Conservation (phyloP, 441 rosid genomes). For the Mallotus japonicus region DNA sequence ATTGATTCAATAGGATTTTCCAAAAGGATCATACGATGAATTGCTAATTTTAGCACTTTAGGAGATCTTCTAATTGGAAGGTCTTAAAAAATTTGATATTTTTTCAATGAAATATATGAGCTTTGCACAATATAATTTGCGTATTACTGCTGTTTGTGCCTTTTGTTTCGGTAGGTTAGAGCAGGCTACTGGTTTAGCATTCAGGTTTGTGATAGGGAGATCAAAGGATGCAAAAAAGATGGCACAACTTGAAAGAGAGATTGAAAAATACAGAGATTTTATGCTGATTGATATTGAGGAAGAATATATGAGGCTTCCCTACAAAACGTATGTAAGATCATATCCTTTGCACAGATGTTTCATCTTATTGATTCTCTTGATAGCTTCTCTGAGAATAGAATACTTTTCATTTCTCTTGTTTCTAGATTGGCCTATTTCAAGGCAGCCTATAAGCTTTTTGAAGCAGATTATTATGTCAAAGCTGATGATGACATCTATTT, state of each 20-base stretch:
- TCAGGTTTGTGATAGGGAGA: constrained; percentile 69
- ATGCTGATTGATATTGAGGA: constrained; percentile 67
- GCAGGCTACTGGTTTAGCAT: constrained; percentile 81
- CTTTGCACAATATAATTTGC: too few relatives aligned
- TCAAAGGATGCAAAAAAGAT: constrained; percentile 60
- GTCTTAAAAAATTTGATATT: too few relatives aligned
- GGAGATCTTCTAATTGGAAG: neutral
- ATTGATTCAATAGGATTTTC: too few relatives aligned
- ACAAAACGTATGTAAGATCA: constrained; percentile 65
- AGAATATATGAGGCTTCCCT: constrained; percentile 57
- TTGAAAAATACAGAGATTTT: constrained; percentile 59
- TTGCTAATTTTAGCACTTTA: neutral
- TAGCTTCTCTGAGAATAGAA: neutral
- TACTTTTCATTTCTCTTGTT: neutral
- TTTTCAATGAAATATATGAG: constrained; percentile 4
- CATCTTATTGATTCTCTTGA: constrained; percentile 9
- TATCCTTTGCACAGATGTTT: neutral
- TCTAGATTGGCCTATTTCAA: constrained; percentile 60
- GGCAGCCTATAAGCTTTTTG: constrained; percentile 67
- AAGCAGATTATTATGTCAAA: constrained; percentile 76
- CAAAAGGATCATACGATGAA: too few relatives aligned
- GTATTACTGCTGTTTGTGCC: neutral
- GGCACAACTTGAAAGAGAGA: constrained; percentile 59
- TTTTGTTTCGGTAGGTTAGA: constrained; percentile 46
- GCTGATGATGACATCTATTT: constrained; percentile 77